Conservation (phyloP, 352 stramenopile species). For the Phytophthora multivora region DNA sequence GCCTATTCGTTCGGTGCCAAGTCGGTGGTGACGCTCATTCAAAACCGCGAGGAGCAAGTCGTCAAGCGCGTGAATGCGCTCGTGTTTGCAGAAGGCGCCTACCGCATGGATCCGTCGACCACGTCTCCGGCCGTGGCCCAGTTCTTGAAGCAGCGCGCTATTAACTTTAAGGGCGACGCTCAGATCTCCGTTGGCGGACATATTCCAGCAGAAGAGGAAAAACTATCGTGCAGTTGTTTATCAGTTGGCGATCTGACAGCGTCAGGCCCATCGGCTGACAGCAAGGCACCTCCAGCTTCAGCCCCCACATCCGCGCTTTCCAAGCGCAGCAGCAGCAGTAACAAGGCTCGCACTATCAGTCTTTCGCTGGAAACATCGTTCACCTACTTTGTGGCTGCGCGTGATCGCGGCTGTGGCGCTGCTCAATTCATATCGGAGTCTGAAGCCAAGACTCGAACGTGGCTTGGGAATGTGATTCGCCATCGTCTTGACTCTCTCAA, state of each 20-base stretch:
- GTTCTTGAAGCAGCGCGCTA: slow-evolving; percentile 64
- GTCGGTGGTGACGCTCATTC: slow-evolving; percentile 66
- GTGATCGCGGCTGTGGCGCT: slow-evolving; percentile 55
- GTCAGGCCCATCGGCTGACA: slow-evolving; percentile 17
- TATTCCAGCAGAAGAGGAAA: slow-evolving; percentile 56
- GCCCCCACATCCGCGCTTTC: slow-evolving; percentile 38
- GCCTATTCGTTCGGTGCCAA: slow-evolving; percentile 78
- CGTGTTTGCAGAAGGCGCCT: slow-evolving; percentile 73
- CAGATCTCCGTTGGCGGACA: slow-evolving; percentile 49
- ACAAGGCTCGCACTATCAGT: slow-evolving; percentile 80
- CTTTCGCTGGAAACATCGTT: slow-evolving; percentile 73
- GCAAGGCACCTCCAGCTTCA: slow-evolving; percentile 20
- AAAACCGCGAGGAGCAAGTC: slow-evolving; percentile 62
- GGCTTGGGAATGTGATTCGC: slow-evolving; percentile 67
- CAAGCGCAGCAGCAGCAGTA: slow-evolving; percentile 56
- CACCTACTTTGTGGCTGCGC: slow-evolving; percentile 68
- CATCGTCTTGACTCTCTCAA: slow-evolving; percentile 72
- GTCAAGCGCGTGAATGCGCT: slow-evolving; percentile 61
- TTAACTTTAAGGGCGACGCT: slow-evolving; percentile 78
- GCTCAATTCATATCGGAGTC: slow-evolving; percentile 69
- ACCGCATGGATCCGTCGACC: slow-evolving; percentile 55
- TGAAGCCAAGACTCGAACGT: slow-evolving; percentile 59
- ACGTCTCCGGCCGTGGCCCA: slow-evolving; percentile 60
- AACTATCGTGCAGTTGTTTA: slow-evolving; percentile 68
- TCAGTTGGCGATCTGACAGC: slow-evolving; percentile 62